Conservation (phyloP, 768 basidiomycete genomes). For the Ramaria rubella region DNA sequence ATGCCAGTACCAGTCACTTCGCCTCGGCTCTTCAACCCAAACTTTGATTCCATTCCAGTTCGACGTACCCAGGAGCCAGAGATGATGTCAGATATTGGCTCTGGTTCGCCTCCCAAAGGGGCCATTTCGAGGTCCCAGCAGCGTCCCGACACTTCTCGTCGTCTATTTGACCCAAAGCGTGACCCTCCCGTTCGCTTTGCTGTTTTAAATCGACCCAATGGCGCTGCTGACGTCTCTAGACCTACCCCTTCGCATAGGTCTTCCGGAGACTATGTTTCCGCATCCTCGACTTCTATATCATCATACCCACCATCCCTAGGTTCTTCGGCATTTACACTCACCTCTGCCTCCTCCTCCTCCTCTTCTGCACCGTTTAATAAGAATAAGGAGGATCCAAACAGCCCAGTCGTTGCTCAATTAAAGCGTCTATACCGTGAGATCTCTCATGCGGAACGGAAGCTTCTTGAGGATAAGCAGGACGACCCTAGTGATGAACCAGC, state of each 20-base stretch:
- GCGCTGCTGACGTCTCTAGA: slow-evolving; percentile 25
- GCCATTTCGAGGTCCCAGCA: slow-evolving; percentile 30
- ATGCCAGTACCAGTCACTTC: slow-evolving; percentile 54
- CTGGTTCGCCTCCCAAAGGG: slow-evolving; percentile 36
- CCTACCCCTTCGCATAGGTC: slow-evolving; percentile 50
- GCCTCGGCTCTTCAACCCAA: slow-evolving; percentile 63
- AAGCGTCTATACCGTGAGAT: slow-evolving; percentile 83
- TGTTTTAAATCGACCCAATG: slow-evolving; percentile 46
- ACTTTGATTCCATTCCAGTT: slow-evolving; percentile 59
- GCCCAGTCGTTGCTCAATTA: slow-evolving; percentile 65
- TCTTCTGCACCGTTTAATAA: slow-evolving; percentile 65
- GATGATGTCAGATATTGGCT: slow-evolving; percentile 48
- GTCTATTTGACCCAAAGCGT: slow-evolving; percentile 83
- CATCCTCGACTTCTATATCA: slow-evolving; percentile 65
- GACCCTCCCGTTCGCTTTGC: slow-evolving; percentile 89
- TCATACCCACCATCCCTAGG: slow-evolving; percentile 31
- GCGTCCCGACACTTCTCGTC: slow-evolving; percentile 28
- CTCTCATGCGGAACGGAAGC: slow-evolving; percentile 67
- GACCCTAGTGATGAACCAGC: slow-evolving; percentile 39
- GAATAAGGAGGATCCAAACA: slow-evolving; percentile 41
- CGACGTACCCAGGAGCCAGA: slow-evolving; percentile 62
- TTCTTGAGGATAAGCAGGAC: slow-evolving; percentile 55
- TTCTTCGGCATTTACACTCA: slow-evolving; percentile 19
- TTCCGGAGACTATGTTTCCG: slow-evolving; percentile 69
- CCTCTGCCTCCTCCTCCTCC: slow-evolving; percentile 26